Percentiles rank a stretch among this genome's conserved stretches.
Evolutionary conservation across 23 red algal genomes (phyloP).

Genomic region (Gracilaria gracilis): DNA sequence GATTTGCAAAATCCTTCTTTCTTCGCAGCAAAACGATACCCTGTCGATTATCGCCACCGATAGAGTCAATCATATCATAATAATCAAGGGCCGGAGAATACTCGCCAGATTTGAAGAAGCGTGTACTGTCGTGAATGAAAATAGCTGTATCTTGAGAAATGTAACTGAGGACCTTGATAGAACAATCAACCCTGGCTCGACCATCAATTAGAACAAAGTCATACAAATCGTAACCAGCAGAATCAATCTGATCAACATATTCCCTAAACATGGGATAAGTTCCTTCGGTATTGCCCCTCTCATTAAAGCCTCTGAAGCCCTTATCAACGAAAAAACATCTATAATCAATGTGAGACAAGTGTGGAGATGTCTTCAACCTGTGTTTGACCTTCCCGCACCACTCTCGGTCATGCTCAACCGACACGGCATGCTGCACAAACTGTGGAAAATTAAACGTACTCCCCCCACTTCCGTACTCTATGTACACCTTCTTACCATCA

Average conservation of each 20-base stretch:
- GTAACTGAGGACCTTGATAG: slow-evolving; percentile 58
- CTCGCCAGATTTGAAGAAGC: slow-evolving; percentile 25
- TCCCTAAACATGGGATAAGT: slow-evolving; percentile 43
- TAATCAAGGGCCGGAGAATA: slow-evolving; percentile 8
- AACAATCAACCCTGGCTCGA: slow-evolving; percentile 46
- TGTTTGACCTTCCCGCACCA: slow-evolving; percentile 47
- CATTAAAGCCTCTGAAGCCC: slow-evolving; percentile 44
- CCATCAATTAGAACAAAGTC: slow-evolving; percentile 75
- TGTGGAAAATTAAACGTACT: slow-evolving; percentile 56
- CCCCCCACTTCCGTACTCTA: slow-evolving; percentile 65
- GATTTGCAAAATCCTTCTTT: slow-evolving; percentile 21
- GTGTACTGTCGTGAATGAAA: slow-evolving; percentile 53
- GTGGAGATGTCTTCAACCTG: not conserved
- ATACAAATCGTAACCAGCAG: slow-evolving; percentile 22
- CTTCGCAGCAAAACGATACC: slow-evolving; percentile 33
- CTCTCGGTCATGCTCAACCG: slow-evolving; percentile 54
- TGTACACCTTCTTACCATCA: slow-evolving; percentile 25
- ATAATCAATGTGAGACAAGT: slow-evolving; percentile 22
- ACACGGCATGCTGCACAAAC: slow-evolving; percentile 45
- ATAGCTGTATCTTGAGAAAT: slow-evolving; percentile 34
- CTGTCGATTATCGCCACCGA: slow-evolving; percentile 37
- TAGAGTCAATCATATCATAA: slow-evolving; percentile 39
- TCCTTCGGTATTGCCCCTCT: slow-evolving; percentile 32
- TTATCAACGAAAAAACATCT: slow-evolving; percentile 45
- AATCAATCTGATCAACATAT: slow-evolving; percentile 67